These are phyloP conservation scores for Smallanthus sonchifolius DNA, from an alignment of 129 eudicot genomes.

Conservation along the genomic window DNA sequence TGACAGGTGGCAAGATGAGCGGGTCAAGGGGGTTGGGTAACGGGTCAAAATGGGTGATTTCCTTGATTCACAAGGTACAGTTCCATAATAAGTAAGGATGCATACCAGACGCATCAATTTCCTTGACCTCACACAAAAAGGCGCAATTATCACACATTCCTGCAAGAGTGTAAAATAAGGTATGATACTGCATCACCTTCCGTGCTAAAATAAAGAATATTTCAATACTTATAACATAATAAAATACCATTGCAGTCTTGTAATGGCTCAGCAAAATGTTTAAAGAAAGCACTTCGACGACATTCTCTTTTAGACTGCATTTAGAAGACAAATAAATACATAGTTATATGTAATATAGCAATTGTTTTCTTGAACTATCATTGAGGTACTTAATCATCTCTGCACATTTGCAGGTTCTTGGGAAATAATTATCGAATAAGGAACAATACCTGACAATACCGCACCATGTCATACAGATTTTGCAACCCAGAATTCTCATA, in stretches of 20 bases:
- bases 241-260: constrained; percentile 87
- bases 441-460: constrained; percentile 79
- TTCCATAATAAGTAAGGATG: constrained; percentile 4
- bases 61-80: background rate
- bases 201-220: background rate
- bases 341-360: constrained; percentile 4
- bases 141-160: constrained; percentile 97
- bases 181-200: constrained; percentile 1
- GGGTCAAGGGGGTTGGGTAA: background rate
- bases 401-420: constrained; percentile 11
- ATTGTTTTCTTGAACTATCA: constrained; percentile 1
- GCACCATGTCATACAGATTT: constrained; percentile 85
- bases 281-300: constrained; percentile 81
- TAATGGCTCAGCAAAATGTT: constrained; percentile 87
- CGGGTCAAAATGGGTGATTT: background rate
- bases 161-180: constrained; percentile 27
- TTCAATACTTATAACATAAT: background rate
- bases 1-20: background rate
- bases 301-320: constrained; percentile 76
- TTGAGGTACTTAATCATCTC: constrained; percentile 4
- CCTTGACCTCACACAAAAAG: constrained; percentile 58
- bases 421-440: background rate
- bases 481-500: constrained; percentile 89
- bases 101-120: constrained; percentile 76
- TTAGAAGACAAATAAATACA: background rate